phyloP scores from a whole-genome alignment of 768 basidiomycete species.

The Russula virescens region DNA sequence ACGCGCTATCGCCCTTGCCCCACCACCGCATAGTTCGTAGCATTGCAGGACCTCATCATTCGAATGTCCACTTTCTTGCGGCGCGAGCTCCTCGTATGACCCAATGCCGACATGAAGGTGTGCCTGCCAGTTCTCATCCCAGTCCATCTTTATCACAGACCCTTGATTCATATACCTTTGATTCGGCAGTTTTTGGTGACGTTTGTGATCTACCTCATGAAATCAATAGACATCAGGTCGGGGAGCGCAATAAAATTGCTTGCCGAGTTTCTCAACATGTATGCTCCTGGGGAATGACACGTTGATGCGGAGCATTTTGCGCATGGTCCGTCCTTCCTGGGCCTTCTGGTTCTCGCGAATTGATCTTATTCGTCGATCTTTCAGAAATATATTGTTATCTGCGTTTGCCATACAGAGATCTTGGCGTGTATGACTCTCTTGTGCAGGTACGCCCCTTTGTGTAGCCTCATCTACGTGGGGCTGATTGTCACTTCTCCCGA shows the following conservation, averaged over 20 bases:
- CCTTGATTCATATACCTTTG: not conserved
- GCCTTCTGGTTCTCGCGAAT: not conserved
- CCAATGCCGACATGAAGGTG: slow-evolving; percentile 82
- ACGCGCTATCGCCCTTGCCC: slow-evolving; percentile 89
- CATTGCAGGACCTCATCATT: slow-evolving; percentile 66
- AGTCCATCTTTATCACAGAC: not conserved
- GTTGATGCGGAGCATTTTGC: slow-evolving; percentile 89
- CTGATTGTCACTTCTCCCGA: slow-evolving; percentile 4
- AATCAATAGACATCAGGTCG: slow-evolving; percentile 86
- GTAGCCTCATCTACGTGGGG: not conserved
- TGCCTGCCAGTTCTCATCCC: slow-evolving; percentile 23
- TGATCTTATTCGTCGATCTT: not conserved
- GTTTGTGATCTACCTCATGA: slow-evolving; percentile 86
- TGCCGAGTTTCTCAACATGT: slow-evolving; percentile 85
- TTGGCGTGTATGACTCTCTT: slow-evolving; percentile 72
- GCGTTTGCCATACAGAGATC: slow-evolving; percentile 81
- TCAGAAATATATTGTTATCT: slow-evolving; percentile 86
- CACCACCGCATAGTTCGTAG: slow-evolving; percentile 73
- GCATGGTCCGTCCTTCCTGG: slow-evolving; percentile 55
- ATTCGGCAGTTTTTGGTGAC: slow-evolving; percentile 71
- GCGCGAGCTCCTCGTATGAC: slow-evolving; percentile 84
- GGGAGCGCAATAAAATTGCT: slow-evolving; percentile 80
- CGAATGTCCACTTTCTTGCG: slow-evolving; percentile 77
- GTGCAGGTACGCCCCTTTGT: slow-evolving; percentile 56
- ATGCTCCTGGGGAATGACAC: slow-evolving; percentile 50